These are phyloP conservation scores for Moesziomyces antarcticus DNA, from an alignment of 1,284 basidiomycete genomes.

Conservation along the genomic window DNA sequence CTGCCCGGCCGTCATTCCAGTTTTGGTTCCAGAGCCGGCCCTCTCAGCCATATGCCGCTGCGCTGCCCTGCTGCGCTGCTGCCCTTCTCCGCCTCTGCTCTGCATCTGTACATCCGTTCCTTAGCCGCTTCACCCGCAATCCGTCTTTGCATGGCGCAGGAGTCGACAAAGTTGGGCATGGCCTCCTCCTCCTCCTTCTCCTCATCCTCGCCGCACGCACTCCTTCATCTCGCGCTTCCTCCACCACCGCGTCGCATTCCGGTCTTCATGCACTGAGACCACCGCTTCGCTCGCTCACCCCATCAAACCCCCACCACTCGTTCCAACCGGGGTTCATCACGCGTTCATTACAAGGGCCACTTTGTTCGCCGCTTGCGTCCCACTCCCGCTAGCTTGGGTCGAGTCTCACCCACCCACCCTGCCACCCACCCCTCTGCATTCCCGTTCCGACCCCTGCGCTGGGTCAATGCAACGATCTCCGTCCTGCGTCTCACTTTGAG, in stretches of 20 bases:
- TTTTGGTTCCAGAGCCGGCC: conserved; percentile 1
- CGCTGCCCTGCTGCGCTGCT: too few relatives aligned
- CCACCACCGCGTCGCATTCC: conserved; percentile 19
- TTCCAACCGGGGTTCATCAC: not conserved
- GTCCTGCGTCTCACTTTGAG: not conserved
- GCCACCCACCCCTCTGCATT: conserved; percentile 11
- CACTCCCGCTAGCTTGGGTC: not conserved
- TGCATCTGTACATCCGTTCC: not conserved
- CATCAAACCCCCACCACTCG: not conserved
- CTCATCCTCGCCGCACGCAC: too few relatives aligned
- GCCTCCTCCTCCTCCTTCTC: not conserved
- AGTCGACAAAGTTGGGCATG: not conserved
- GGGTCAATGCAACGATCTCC: conserved; percentile 11
- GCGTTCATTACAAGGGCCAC: not conserved
- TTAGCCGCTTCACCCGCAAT: not conserved
- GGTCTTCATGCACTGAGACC: conserved; percentile 26
- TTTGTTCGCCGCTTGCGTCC: not conserved
- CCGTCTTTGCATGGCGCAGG: too few relatives aligned
- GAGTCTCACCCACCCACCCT: not conserved
- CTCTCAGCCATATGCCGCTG: too few relatives aligned
- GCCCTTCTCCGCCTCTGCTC: too few relatives aligned
- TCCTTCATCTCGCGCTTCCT: conserved; percentile 1
- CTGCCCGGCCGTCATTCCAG: conserved; percentile 5
- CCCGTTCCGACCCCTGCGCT: conserved; percentile 24
- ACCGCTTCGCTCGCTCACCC: not conserved